Conservation (phyloP, 2,329 filamentous ascomycete species). For the Tolypocladium guangdongense region DNA sequence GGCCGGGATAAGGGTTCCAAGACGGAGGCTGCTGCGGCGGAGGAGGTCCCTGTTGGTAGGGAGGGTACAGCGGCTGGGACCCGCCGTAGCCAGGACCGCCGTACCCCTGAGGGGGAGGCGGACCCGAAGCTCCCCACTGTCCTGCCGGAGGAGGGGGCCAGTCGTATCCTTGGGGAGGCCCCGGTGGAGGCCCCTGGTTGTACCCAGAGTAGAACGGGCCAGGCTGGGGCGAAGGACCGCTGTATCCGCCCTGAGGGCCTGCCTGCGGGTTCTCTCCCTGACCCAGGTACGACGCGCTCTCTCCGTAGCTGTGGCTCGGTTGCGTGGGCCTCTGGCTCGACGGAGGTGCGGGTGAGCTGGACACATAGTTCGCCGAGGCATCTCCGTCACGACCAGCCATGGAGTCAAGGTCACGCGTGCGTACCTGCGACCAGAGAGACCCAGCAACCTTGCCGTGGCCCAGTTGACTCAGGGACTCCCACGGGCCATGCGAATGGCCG, state of each 20-base stretch:
- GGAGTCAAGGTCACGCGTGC: conserved; percentile 44
- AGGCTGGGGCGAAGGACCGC: conserved; percentile 21
- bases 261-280: conserved; percentile 8
- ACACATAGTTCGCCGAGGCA: conserved; percentile 23
- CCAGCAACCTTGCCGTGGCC: conserved; percentile 48
- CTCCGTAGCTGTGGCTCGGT: conserved; percentile 30
- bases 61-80: conserved; percentile 11
- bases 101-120: conserved; percentile 6
- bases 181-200: conserved; percentile 15
- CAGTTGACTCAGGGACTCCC: conserved; percentile 28
- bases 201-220: conserved; percentile 22
- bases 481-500: conserved; percentile 30
- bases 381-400: conserved; percentile 39
- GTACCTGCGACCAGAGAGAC: conserved; percentile 51
- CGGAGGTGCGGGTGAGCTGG: conserved; percentile 26
- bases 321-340: conserved; percentile 16
- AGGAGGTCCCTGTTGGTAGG: conserved; percentile 12
- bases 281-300: conserved; percentile 20
- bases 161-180: conserved; percentile 15
- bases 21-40: conserved; percentile 13
- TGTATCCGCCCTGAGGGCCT: conserved; percentile 13
- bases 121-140: conserved; percentile 5
- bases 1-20: conserved; percentile 28
- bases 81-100: conserved; percentile 13
- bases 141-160: conserved; percentile 9